A percentile compares a stretch with the other conserved stretches of the same genome.
These are phyloP conservation scores for Tetraselmis chui DNA, from an alignment of 139 green algal species.

Conservation along the genomic window DNA sequence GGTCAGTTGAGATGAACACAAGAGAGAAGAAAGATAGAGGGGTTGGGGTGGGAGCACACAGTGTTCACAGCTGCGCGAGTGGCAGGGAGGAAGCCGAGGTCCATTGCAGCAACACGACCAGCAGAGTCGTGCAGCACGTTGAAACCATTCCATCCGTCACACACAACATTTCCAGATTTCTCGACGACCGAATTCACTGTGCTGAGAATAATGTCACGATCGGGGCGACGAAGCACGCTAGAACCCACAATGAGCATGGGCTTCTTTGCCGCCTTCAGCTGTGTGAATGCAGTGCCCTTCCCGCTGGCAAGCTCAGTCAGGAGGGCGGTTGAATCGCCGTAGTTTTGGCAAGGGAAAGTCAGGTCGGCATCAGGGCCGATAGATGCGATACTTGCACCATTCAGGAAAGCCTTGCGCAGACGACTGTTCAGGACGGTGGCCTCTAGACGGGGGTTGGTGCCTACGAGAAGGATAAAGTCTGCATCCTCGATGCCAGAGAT, in stretches of 20 bases:
- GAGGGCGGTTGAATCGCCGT: slow-evolving; percentile 62
- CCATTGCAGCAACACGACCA: slow-evolving; percentile 79
- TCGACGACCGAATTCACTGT: slow-evolving; percentile 53
- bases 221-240: slow-evolving; percentile 65
- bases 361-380: slow-evolving; percentile 80
- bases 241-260: slow-evolving; percentile 87
- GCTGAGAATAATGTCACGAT: slow-evolving; percentile 72
- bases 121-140: slow-evolving; percentile 93
- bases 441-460: slow-evolving; percentile 88
- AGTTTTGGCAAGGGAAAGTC: slow-evolving; percentile 82
- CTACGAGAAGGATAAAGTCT: slow-evolving; percentile 86
- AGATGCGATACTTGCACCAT: slow-evolving; percentile 33
- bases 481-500: slow-evolving; percentile 83
- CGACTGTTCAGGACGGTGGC: slow-evolving; percentile 91
- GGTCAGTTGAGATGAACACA: too few species aligned
- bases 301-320: slow-evolving; percentile 57
- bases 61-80: slow-evolving; percentile 19
- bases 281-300: slow-evolving; percentile 41
- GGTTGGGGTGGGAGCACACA: too few species aligned
- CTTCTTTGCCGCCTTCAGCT: slow-evolving; percentile 64
- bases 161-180: slow-evolving; percentile 69
- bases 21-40: too few species aligned
- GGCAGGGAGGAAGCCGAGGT: slow-evolving; percentile 87
- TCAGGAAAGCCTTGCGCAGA: slow-evolving; percentile 61
- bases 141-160: slow-evolving; percentile 89